Evolutionary conservation across 2,329 filamentous ascomycete species (phyloP), one percentile per base, ranked within the genome.

Genomic region (Aspergillus latus): DNA sequence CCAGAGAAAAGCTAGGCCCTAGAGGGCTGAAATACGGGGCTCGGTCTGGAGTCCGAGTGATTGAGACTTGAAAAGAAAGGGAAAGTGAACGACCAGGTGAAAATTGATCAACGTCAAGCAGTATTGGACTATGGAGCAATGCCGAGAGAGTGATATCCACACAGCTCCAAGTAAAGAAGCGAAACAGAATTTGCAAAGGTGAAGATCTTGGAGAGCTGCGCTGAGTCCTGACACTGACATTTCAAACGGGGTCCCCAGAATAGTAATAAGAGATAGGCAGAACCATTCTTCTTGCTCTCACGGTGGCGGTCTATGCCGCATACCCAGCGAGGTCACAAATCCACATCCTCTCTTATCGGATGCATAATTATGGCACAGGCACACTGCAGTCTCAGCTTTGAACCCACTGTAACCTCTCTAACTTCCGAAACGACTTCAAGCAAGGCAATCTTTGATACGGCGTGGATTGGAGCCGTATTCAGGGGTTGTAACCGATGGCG

Each of bases 41-140:
- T n/a, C 21, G n/a, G 10, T 13, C n/a, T 21, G 36, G 16, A 46
- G 46, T 2, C 44, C 21, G 26, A 46, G 15, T 32, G 28, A 39
- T 37, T 42, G 42, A 21, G 9, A 36, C 44, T 21, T 28, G 36
- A 56, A 40, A 11, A 43, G 10, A 29, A 36, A 43, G 32, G 43
- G 29, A 37, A 49, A 44, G 26, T 26, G 37, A 46, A 42, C 28
- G 39, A 13, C 28, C 37, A 30, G 21, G 43, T 36, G 49, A 45
- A 58, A 52, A 54, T 46, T 45, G 52, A 59, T 52, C 42, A 48
- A 39, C n/a, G n/a, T n/a, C n/a, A 32, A 32, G 36, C 2, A 43
- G 52, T 52, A 43, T 39, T 21, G 7, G 9, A 28, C n/a, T 34
- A 47, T 36, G 15, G 39, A 9, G 34, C 43, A 15, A 32, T 44